These are phyloP conservation scores for Gaertneriomyces sp. DNA, from an alignment of 192 early-diverging fungal genomes.

Conservation along the genomic window DNA sequence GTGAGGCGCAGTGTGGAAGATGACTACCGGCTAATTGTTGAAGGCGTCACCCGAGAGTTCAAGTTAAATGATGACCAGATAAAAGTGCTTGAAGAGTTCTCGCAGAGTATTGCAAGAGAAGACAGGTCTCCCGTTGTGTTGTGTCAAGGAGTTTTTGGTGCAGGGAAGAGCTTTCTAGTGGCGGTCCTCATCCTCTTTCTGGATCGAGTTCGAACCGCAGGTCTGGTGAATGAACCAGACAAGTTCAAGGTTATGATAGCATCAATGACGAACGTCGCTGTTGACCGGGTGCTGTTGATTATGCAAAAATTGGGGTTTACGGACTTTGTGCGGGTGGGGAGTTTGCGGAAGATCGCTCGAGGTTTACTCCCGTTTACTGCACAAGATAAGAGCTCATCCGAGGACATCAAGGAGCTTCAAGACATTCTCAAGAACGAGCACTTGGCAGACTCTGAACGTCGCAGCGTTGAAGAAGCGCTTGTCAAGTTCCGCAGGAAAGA, in stretches of 20 bases:
- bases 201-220: constrained; percentile 13
- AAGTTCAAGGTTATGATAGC: constrained; percentile 35
- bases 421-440: constrained; percentile 58
- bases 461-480: constrained; percentile 46
- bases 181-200: constrained; percentile 41
- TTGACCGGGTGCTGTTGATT: constrained; percentile 41
- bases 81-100: constrained; percentile 16
- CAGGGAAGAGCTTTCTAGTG: constrained; percentile 46
- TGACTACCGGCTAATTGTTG: constrained; percentile 12
- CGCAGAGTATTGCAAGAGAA: background rate
- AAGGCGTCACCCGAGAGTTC: constrained; percentile 21
- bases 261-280: constrained; percentile 53
- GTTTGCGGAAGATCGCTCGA: constrained; percentile 50
- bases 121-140: constrained; percentile 10
- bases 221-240: constrained; percentile 6
- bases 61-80: constrained; percentile 37
- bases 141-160: constrained; percentile 48
- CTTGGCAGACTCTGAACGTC: constrained; percentile 3
- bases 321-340: constrained; percentile 48
- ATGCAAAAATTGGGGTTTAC: constrained; percentile 37
- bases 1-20: background rate
- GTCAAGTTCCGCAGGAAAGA: constrained; percentile 42
- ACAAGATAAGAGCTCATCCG: constrained; percentile 24
- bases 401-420: constrained; percentile 76
- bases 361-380: constrained; percentile 40